Evolutionary conservation across 345 rosid species (phyloP), one percentile per base, ranked within the genome.

Genomic region (Linum lewisii): DNA sequence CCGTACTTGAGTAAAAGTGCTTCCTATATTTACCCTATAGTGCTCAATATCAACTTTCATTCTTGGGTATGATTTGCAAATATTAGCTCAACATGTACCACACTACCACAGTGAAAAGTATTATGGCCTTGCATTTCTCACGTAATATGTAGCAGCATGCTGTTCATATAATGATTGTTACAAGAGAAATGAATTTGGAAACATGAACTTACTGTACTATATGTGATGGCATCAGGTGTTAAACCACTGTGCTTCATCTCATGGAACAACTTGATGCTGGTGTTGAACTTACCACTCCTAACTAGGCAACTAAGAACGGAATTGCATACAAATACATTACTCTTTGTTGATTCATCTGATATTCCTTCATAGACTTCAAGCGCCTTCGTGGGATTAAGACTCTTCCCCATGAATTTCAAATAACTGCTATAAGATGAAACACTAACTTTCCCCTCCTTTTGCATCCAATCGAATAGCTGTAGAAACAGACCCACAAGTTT

Each of bases 381-480:
- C 19, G 88, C 96, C 76, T 81, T 84, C 45, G 75, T 37, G 51
- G 88, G 83, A 44, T 71, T 82, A 70, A 62, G 75, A 60, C 78
- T 78, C 44, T 66, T 76, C 53, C 98, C 96, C 37, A 78, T 71
- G 62, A 80, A 75, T 77, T 84, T 88, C 34, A 92, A 78, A 62
- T 79, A 88, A 76, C 86, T 84, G 71, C 84, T 82, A 69, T 83
- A 92, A 59, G 86, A 80, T 34, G 95, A 75, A 61, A 62, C 81
- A 74, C 80, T 78, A 58, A 79, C 77, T 75, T 86, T 83, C 58
- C 81, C 82, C 69, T 82, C 80, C 25, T 67, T 72, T 74, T 72
- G 90, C 98, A 92, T 92, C 92, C 95, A 92, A 51, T 84, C 79
- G 84, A 86, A 88, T 21, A 92, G 84, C 98, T 92, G 80, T 73